These are phyloP conservation scores for Microbotryum silenes-acaulis DNA, from an alignment of 1,284 basidiomycete species.

Conservation along the genomic window DNA sequence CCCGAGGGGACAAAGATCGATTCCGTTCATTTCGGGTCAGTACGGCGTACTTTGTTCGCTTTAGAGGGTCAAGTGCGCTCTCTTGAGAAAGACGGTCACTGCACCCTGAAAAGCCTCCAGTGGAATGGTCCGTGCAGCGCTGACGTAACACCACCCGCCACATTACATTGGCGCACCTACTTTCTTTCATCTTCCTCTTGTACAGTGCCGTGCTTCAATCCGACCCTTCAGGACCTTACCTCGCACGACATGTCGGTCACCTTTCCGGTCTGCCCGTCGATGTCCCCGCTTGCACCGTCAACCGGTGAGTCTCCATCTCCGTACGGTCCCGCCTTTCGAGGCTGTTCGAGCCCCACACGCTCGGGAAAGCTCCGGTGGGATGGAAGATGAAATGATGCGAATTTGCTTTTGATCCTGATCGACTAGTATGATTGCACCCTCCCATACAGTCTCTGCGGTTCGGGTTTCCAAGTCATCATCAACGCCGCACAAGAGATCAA, in stretches of 20 bases:
- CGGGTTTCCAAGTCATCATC: slow-evolving; percentile 89
- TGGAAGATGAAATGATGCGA: not conserved
- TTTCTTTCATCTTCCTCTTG: not conserved
- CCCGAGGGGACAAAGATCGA: slow-evolving; percentile 45
- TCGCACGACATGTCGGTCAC: slow-evolving; percentile 90
- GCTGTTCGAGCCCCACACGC: not conserved
- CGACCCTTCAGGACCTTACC: slow-evolving; percentile 73
- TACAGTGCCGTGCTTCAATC: slow-evolving; percentile 43
- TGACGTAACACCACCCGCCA: not conserved
- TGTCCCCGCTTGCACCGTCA: slow-evolving; percentile 50
- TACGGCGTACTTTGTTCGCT: not conserved
- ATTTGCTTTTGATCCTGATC: not conserved
- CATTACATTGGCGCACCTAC: not conserved
- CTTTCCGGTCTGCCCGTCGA: slow-evolving; percentile 57
- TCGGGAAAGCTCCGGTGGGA: not conserved
- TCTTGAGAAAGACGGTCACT: not conserved
- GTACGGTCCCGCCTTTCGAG: not conserved
- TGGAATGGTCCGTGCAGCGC: not conserved
- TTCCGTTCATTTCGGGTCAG: slow-evolving; percentile 47
- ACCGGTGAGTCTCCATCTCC: slow-evolving; percentile 40
- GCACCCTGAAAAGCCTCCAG: too few species aligned
- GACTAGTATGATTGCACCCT: not conserved
- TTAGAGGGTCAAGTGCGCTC: not conserved
- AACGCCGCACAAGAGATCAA: slow-evolving; percentile 85
- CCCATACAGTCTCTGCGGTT: slow-evolving; percentile 85